A percentile compares a stretch with the other conserved stretches of the same genome.
phyloP scores from a whole-genome alignment of 2,329 filamentous ascomycete species.

The Bipolaris sorokiniana region DNA sequence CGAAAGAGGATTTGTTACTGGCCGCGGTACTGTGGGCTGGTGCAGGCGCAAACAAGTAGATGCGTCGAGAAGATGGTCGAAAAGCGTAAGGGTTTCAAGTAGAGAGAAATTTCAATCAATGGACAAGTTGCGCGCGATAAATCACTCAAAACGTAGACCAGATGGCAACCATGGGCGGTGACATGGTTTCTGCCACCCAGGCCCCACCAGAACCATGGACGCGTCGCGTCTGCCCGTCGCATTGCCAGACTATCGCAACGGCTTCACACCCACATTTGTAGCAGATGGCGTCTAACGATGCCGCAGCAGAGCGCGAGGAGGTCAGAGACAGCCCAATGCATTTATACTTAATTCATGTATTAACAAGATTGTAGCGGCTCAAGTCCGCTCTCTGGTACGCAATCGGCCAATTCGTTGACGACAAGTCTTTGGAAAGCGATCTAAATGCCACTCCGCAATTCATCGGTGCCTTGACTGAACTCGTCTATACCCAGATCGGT shows the following conservation, averaged over 20 bases:
- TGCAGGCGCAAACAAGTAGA: neutral
- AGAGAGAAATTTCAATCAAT: neutral
- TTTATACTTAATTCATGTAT: neutral
- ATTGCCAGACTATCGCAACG: conserved; percentile 4
- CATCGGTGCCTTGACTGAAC: conserved; percentile 76
- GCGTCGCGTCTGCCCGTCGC: conserved; percentile 27
- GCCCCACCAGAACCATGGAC: conserved; percentile 26
- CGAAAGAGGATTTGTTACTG: neutral
- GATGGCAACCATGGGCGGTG: conserved; percentile 19
- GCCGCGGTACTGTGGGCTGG: neutral
- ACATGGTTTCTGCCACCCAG: conserved; percentile 13
- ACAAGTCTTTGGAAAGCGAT: conserved; percentile 73
- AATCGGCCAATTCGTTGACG: conserved; percentile 73
- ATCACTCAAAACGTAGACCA: conserved; percentile 18
- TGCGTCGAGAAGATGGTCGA: neutral
- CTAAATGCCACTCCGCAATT: conserved; percentile 92
- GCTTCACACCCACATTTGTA: neutral
- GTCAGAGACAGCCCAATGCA: conserved; percentile 11
- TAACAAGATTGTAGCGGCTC: conserved; percentile 52
- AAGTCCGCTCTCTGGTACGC: conserved; percentile 52
- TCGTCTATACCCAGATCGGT: conserved; percentile 89
- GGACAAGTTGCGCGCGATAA: conserved; percentile 6
- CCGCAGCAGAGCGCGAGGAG: conserved; percentile 41
- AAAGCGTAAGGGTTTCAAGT: neutral
- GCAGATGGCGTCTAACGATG: conserved; percentile 35